phyloP scores from a whole-genome alignment of 2,329 filamentous ascomycete species.

The Epichloe typhina region DNA sequence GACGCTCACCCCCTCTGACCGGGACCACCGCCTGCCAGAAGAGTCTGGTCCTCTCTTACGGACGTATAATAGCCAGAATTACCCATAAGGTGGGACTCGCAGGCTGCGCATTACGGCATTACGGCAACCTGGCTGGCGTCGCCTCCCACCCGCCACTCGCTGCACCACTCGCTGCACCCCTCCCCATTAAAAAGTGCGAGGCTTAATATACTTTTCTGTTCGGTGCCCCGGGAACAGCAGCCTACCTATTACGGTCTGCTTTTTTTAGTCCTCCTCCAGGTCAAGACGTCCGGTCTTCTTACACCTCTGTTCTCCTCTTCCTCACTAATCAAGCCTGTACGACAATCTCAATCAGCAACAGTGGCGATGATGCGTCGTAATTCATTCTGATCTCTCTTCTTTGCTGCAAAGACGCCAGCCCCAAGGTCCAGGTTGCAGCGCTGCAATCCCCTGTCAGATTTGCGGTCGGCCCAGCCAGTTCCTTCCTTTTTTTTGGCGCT shows the following conservation, averaged over 20 bases:
- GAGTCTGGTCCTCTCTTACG: neutral
- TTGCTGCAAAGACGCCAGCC: conserved; percentile 7
- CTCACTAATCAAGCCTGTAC: conserved; percentile 2
- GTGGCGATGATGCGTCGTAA: conserved; percentile 8
- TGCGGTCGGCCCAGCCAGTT: conserved; percentile 2
- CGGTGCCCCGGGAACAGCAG: conserved; percentile 8
- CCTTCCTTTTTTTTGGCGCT: neutral
- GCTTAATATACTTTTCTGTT: conserved; percentile 3
- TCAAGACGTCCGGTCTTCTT: conserved; percentile 3
- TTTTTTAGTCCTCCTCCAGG: conserved; percentile 5
- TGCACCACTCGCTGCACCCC: neutral
- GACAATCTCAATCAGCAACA: conserved; percentile 3
- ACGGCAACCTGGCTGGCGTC: neutral
- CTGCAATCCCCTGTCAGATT: conserved; percentile 7
- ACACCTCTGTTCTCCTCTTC: conserved; percentile 3
- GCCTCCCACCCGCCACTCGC: neutral
- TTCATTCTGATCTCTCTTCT: conserved; percentile 8
- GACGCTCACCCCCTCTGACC: neutral
- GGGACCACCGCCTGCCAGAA: neutral
- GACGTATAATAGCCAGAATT: too few species aligned
- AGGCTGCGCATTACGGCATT: neutral
- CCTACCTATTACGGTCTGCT: neutral
- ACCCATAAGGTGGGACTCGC: neutral
- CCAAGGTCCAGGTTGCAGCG: conserved; percentile 4
- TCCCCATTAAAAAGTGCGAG: conserved; percentile 4